Evolutionary conservation across 345 rosid species (phyloP), one percentile per base, ranked within the genome.

Genomic region (Populus simonii): DNA sequence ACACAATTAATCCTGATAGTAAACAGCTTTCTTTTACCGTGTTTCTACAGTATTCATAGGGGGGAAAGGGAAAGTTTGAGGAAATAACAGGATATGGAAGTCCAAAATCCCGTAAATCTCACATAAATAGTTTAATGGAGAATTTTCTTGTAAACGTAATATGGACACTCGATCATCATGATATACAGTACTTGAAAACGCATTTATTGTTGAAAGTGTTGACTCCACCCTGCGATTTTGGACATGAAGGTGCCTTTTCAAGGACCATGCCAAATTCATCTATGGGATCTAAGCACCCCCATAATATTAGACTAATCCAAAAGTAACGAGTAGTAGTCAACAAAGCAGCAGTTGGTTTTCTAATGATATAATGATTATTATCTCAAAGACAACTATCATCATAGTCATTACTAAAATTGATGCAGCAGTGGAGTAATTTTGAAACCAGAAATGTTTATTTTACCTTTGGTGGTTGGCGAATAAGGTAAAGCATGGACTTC

Each of bases 381-480:
- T 6, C 29, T 18, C 25, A 63, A 16, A 16, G 5, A 0, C 8
- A 39, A 41, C 49, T 29, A 41, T 49, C 33, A 53, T 11, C 17
- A 17, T 53, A 75, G 51, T 33, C 61, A 61, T 12, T 62, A 16
- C 25, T 16, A 9, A 63, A 43, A 57, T 49, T 49, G 51, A 8
- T n/a, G 61, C 55, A 49, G 27, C 17, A 25, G 18, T 2, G 22
- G 43, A 29, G 38, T 38, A 8, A n/a, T 10, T 59, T 3, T 57
- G 35, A 38, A 59, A 47, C 66, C 35, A 79, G 59, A 66, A 68
- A 17, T 16, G 45, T 35, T 63, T 57, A 33, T 67, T 49, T 78
- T 84, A 96, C 99, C 97, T 87, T 89, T 47, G 97, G 97, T 6
- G 96, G 94, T 77, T 82, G 91, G 76, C 84, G 90, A 49, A 93